These are phyloP conservation scores for Scorias spongiosa DNA, from an alignment of 2,329 filamentous ascomycete genomes.

Conservation along the genomic window DNA sequence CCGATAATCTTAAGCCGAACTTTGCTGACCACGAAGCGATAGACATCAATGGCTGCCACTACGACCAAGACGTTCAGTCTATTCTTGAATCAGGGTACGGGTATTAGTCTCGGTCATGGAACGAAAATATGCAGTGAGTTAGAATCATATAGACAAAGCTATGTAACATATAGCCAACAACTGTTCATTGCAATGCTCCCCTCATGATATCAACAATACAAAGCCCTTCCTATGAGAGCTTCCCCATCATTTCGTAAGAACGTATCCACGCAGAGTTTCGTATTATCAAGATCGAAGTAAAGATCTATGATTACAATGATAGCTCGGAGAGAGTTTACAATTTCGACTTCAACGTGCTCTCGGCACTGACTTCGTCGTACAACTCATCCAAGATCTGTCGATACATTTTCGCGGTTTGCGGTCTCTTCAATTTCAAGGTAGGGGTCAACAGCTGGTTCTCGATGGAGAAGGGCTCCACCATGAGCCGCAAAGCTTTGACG, in stretches of 20 bases:
- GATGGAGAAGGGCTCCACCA: slow-evolving; percentile 79
- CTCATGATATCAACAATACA: too few species aligned
- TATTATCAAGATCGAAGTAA: too few species aligned
- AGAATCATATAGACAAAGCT: too few species aligned
- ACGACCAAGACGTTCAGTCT: slow-evolving; percentile 30
- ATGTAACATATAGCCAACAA: too few species aligned
- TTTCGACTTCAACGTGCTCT: slow-evolving; percentile 28
- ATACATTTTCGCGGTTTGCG: slow-evolving; percentile 49
- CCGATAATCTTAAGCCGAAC: too few species aligned
- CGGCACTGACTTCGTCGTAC: slow-evolving; percentile 40
- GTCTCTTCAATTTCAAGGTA: slow-evolving; percentile 64
- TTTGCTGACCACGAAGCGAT: too few species aligned
- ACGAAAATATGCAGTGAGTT: too few species aligned
- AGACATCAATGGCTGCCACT: slow-evolving; percentile 24
- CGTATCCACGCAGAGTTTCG: too few species aligned
- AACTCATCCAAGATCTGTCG: slow-evolving; percentile 42
- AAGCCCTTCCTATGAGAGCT: too few species aligned
- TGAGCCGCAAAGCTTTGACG: slow-evolving; percentile 57
- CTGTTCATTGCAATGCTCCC: too few species aligned
- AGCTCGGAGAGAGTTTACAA: slow-evolving; percentile 30
- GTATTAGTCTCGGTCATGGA: slow-evolving; percentile 1
- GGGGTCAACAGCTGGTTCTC: slow-evolving; percentile 83
- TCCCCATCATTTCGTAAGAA: too few species aligned
- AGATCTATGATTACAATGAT: too few species aligned
- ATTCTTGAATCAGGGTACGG: slow-evolving; percentile 15